Conservation (phyloP, 129 eudicot species). For the carrot (Daucus carota) region DH1_v3.0 NC_030383.2:37573001-37573500, state of each 20-base stretch:
- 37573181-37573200: not conserved
- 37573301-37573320: not conserved
- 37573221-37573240: not conserved
- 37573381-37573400: slow-evolving; percentile 17
- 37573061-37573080: too few species aligned
- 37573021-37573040: too few species aligned
- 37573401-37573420: slow-evolving; percentile 45
- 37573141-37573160: not conserved
- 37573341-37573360: slow-evolving; percentile 37
- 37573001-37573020: not conserved
- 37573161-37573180: not conserved
- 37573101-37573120: not conserved
- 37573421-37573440: slow-evolving; percentile 28
- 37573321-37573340: slow-evolving; percentile 10
- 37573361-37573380: slow-evolving; percentile 31
- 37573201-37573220: not conserved
- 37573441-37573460: slow-evolving; percentile 8
- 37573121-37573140: not conserved
- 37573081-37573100: not conserved
- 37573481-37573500: not conserved
- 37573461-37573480: not conserved
- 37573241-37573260: too few species aligned
- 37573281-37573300: not conserved
- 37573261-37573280: not conserved
- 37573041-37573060: too few species aligned